Conservation (phyloP, 306 rosid species). For the Sechiopsis laciniata region DNA sequence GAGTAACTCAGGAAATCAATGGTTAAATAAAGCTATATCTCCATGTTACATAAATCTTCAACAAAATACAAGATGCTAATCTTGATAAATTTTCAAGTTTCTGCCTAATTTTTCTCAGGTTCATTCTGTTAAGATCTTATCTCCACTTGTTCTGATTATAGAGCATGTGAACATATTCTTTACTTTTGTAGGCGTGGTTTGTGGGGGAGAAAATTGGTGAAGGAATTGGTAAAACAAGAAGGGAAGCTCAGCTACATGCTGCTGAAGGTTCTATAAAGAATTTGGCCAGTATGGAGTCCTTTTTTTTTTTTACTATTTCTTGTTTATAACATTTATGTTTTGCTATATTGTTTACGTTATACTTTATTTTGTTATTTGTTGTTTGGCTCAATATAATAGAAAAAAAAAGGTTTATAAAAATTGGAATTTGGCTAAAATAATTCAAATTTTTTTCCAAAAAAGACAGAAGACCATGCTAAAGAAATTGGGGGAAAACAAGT, state of each 20-base stretch:
- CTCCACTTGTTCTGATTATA: conserved; percentile 2
- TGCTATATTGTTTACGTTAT: not conserved
- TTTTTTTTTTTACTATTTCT: conserved; percentile 21
- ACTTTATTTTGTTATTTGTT: not conserved
- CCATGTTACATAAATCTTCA: not conserved
- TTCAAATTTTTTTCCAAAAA: too few species aligned
- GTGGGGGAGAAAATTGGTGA: conserved; percentile 81
- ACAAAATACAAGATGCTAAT: not conserved
- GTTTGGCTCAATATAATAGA: too few species aligned
- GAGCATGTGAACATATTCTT: conserved; percentile 22
- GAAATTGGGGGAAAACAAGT: too few species aligned
- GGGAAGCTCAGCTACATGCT: conserved; percentile 80
- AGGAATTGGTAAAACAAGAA: conserved; percentile 80
- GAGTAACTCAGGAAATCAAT: not conserved
- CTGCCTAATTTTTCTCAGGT: not conserved
- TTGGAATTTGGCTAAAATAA: too few species aligned
- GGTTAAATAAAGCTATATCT: not conserved
- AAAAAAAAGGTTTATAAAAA: too few species aligned
- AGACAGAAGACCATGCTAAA: too few species aligned
- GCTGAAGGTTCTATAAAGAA: conserved; percentile 77
- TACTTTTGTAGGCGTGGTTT: conserved; percentile 68
- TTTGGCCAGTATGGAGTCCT: conserved; percentile 61
- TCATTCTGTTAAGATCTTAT: not conserved
- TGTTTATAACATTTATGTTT: not conserved
- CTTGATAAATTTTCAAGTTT: not conserved